Evolutionary conservation across 2,329 filamentous ascomycete species (phyloP).

Genomic region (Fusarium nelsonii): DNA sequence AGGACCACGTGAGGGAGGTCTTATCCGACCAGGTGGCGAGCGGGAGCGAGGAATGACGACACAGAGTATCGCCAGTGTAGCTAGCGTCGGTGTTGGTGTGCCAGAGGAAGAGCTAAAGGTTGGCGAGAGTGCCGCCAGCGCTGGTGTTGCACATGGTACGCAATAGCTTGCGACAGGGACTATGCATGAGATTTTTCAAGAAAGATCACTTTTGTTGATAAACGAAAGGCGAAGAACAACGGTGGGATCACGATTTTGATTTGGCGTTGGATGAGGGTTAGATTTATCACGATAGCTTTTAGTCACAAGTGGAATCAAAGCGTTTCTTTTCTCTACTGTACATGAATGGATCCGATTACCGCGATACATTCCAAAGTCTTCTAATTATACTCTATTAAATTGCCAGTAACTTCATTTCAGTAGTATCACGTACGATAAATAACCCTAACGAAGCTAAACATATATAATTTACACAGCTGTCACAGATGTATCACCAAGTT

Average conservation of each 20-base stretch:
- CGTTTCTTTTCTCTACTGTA: background rate
- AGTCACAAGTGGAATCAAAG: conserved; percentile 13
- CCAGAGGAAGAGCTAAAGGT: conserved; percentile 71
- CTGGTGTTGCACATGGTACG: conserved; percentile 44
- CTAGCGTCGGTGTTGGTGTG: conserved; percentile 66
- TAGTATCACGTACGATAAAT: too few relatives aligned
- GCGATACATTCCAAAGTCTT: too few relatives aligned
- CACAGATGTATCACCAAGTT: too few relatives aligned
- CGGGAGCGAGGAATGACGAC: conserved; percentile 58
- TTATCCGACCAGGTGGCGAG: conserved; percentile 47
- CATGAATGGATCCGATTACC: background rate
- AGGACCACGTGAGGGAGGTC: conserved; percentile 57
- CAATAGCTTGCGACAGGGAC: conserved; percentile 5
- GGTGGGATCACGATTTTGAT: conserved; percentile 38
- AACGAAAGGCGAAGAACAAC: conserved; percentile 4
- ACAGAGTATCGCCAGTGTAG: conserved; percentile 61
- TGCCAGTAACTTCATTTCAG: too few relatives aligned
- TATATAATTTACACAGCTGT: too few relatives aligned
- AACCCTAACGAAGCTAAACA: too few relatives aligned
- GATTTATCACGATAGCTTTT: conserved; percentile 27
- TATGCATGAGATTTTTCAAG: background rate
- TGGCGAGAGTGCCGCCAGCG: conserved; percentile 71
- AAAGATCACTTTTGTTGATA: background rate
- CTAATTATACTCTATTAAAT: too few relatives aligned
- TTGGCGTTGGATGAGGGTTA: conserved; percentile 45